Conservation (phyloP, 2,329 filamentous ascomycete species). For the Coniochaeta sp. region DNA sequence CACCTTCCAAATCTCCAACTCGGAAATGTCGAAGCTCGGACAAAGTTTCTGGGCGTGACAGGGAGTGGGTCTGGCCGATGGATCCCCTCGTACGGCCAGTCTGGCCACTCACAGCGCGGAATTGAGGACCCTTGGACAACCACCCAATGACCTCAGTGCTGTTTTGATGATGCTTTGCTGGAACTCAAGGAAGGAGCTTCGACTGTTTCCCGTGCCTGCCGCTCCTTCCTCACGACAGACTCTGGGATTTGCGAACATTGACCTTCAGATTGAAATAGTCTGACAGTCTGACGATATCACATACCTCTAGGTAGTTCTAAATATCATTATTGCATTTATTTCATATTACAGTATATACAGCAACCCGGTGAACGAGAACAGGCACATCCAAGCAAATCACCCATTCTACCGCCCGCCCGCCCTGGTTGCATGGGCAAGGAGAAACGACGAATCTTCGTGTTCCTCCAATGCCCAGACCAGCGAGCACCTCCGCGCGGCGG, state of each 20-base stretch:
- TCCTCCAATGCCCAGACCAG: constrained; percentile 4
- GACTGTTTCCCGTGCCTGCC: no score
- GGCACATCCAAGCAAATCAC: no score
- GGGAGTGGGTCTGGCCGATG: not conserved
- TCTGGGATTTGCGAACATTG: no score
- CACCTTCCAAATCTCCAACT: not conserved
- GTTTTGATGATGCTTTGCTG: no score
- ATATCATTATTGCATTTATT: no score
- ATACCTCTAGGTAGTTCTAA: no score
- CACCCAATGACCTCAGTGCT: not conserved
- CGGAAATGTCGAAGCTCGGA: constrained; percentile 1
- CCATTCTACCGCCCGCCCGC: not conserved
- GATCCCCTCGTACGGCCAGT: not conserved
- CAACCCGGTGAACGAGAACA: no score
- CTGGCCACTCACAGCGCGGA: not conserved
- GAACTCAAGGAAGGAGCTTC: no score
- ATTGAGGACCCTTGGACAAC: constrained; percentile 2
- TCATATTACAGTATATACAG: no score
- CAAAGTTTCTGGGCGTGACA: not conserved
- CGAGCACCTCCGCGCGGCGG: constrained; percentile 1
- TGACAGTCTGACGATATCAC: no score
- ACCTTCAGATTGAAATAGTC: no score
- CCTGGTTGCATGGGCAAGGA: not conserved
- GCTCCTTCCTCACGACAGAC: no score
- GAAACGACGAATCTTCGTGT: not conserved